phyloP scores from a whole-genome alignment of 768 basidiomycete genomes.

The Suillus luteus region DNA sequence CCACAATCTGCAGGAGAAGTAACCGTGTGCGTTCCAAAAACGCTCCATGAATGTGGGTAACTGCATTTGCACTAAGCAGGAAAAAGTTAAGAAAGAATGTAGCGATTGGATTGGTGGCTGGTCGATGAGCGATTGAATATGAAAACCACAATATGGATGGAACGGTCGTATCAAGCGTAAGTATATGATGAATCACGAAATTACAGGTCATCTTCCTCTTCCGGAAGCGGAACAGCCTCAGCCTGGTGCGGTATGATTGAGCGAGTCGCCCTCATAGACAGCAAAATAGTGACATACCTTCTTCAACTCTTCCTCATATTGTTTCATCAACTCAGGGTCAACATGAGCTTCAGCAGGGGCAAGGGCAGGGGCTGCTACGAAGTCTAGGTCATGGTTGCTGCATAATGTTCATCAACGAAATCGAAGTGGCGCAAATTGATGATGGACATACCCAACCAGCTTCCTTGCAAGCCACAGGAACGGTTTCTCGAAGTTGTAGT shows the following conservation, averaged over 20 bases:
- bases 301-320: constrained; percentile 79
- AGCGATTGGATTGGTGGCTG: constrained; percentile 16
- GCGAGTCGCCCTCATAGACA: constrained; percentile 7
- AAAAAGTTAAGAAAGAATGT: constrained; percentile 20
- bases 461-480: constrained; percentile 99
- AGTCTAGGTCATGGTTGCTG: constrained; percentile 87
- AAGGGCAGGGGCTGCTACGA: constrained; percentile 95
- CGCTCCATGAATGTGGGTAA: constrained; percentile 27
- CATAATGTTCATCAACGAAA: not conserved
- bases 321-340: constrained; percentile 73
- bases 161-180: constrained; percentile 24
- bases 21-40: constrained; percentile 24
- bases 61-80: constrained; percentile 23
- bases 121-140: constrained; percentile 21
- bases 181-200: constrained; percentile 19
- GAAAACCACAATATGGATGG: constrained; percentile 23
- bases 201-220: constrained; percentile 92
- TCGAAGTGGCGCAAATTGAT: not conserved
- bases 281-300: constrained; percentile 43
- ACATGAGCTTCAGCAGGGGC: constrained; percentile 91
- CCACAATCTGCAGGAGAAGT: constrained; percentile 10
- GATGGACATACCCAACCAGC: constrained; percentile 80
- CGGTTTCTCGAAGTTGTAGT: constrained; percentile 99
- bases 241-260: constrained; percentile 51
- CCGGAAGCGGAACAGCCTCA: constrained; percentile 91